A percentile compares a stretch with the other conserved stretches of the same genome.
These are phyloP conservation scores for Grammothele lineata DNA, from an alignment of 768 basidiomycete genomes.

Conservation along the genomic window DNA sequence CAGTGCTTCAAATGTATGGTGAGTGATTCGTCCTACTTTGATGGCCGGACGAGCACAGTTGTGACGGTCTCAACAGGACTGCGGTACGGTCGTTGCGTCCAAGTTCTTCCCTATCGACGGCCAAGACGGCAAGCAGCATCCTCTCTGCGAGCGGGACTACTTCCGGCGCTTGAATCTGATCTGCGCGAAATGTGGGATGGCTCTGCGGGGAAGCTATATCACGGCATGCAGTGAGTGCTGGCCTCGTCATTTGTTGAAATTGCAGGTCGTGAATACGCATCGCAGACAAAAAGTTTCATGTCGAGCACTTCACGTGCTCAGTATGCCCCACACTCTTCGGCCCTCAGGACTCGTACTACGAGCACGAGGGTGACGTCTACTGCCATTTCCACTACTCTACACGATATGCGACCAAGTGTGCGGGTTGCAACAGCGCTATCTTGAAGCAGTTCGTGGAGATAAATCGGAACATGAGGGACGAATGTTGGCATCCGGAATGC, in stretches of 20 bases:
- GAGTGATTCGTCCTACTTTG: constrained; percentile 25
- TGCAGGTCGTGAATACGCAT: neutral
- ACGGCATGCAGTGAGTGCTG: constrained; percentile 89
- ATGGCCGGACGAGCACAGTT: neutral
- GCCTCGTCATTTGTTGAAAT: neutral
- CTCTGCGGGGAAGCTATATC: constrained; percentile 95
- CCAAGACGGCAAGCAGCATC: constrained; percentile 80
- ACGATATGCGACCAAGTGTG: constrained; percentile 97
- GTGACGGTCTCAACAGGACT: constrained; percentile 59
- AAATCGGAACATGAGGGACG: constrained; percentile 95
- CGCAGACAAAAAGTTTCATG: constrained; percentile 96
- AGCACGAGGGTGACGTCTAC: constrained; percentile 96
- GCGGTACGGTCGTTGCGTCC: constrained; percentile 91
- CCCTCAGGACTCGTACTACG: constrained; percentile 98
- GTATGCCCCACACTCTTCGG: constrained; percentile 95
- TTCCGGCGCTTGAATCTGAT: constrained; percentile 94
- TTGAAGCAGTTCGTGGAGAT: constrained; percentile 99
- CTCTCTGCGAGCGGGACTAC: constrained; percentile 98
- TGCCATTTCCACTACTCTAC: constrained; percentile 99
- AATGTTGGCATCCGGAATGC: constrained; percentile 99
- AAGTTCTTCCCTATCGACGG: constrained; percentile 99
- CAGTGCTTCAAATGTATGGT: constrained; percentile 99
- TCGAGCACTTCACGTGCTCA: constrained; percentile 99
- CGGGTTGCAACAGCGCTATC: constrained; percentile 95
- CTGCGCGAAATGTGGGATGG: constrained; percentile 93